phyloP scores from a whole-genome alignment of 2,329 filamentous ascomycete genomes.

The Aspergillus brunneoviolaceus region DNA sequence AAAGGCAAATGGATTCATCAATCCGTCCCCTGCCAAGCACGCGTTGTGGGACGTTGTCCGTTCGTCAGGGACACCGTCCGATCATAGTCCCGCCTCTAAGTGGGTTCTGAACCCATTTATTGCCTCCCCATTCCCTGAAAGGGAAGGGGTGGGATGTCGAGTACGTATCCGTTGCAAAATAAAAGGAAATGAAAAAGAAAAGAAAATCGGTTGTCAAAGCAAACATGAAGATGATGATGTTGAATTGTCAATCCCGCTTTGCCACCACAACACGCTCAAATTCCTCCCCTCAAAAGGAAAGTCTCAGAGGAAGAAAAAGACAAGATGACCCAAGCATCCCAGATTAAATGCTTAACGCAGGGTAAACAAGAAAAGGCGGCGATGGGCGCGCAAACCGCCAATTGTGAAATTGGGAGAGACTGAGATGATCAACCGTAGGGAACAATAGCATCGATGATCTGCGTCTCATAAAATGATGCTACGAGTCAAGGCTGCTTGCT shows the following conservation, averaged over 20 bases:
- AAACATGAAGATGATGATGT: background rate
- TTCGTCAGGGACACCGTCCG: conserved; percentile 23
- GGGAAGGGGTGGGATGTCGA: background rate
- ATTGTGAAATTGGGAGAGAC: background rate
- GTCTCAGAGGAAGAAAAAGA: background rate
- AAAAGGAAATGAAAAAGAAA: background rate
- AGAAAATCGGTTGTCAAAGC: background rate
- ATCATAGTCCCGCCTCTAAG: conserved; percentile 21
- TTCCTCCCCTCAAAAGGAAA: too few species aligned
- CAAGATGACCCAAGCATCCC: background rate
- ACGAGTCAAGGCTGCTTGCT: conserved; percentile 6
- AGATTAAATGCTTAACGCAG: background rate
- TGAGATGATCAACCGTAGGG: conserved; percentile 2
- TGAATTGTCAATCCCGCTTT: background rate
- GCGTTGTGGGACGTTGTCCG: conserved; percentile 26
- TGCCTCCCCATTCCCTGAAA: background rate
- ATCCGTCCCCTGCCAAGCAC: conserved; percentile 25
- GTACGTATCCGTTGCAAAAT: background rate
- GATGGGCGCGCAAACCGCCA: background rate
- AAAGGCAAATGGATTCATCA: conserved; percentile 17
- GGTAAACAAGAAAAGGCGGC: background rate
- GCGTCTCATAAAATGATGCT: conserved; percentile 4
- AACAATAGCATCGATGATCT: conserved; percentile 8
- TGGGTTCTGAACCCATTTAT: conserved; percentile 9
- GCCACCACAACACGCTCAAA: background rate